Base-by-base conservation (phyloP, 345 rosid genomes). In the Clausena lansium region DNA sequence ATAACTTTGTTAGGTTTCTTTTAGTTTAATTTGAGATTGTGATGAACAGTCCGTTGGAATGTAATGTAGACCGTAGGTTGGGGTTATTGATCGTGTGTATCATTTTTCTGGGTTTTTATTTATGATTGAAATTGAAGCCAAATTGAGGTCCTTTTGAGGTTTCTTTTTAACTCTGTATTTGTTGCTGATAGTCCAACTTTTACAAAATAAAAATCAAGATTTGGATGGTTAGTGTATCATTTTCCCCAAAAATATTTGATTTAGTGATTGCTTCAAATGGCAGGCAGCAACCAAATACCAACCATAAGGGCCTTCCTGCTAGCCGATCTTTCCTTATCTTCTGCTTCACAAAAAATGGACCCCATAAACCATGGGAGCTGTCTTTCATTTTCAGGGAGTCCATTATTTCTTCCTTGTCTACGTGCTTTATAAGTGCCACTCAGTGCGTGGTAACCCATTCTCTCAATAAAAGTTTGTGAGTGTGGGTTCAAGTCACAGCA, bases 111-210 rank as follows among this genome's bases (percentile, higher is more conserved):
- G 38, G 38, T 38, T 33, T 4, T 36, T 58, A 33, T 59, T 36
- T 76, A 63, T 52, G 30, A 45, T 61, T 75, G 50, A 69, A 69
- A 41, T 41, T 73, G 76, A 69, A 73, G 58, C 66, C 54, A 67
- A 64, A 77, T 55, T 28, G 72, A 65, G 75, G 76, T 22, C 75
- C 38, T 36, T 69, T 38, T 2, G 57, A 45, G 33, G 52, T 36
- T 76, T 72, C 67, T 33, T 75, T 32, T 33, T 52, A 25, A 67
- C 64, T 67, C 22, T 61, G 41, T 81, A 39, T 38, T 74, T 45
- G n/a, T n/a, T 52, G 74, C 25, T 30, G 59, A 19, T 77, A 2
- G 55, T 62, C 70, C 39, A 32, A 2, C 32, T 20, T 74, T 30
- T 50, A 32, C 0, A 39, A 32, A 57, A 28, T 38, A 14, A 27